phyloP scores from a whole-genome alignment of 31 red algal species.

The Asparagopsis taxiformis region DNA sequence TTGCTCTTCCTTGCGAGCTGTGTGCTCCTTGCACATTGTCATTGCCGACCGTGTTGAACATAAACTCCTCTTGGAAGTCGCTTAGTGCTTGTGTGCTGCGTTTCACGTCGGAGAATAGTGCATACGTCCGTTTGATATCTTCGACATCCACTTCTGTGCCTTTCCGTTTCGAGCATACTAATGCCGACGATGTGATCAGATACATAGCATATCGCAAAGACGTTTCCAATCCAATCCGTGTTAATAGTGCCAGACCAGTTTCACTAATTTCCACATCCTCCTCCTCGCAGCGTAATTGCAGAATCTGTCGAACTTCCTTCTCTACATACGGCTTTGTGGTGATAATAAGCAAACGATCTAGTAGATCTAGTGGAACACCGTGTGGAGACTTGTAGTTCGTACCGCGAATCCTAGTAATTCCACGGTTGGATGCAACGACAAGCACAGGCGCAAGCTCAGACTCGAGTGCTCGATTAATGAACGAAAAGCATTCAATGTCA shows the following conservation, averaged over 20 bases:
- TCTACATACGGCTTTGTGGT: constrained; percentile 89
- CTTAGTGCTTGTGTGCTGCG: constrained; percentile 87
- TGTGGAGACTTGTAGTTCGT: constrained; percentile 95
- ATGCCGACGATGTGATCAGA: constrained; percentile 89
- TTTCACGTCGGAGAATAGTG: constrained; percentile 92
- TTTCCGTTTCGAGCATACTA: constrained; percentile 82
- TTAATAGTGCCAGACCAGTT: constrained; percentile 72
- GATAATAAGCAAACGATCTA: constrained; percentile 96
- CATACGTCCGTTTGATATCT: constrained; percentile 91
- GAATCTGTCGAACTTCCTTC: constrained; percentile 84
- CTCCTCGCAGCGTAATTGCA: constrained; percentile 88
- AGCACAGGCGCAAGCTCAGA: constrained; percentile 90
- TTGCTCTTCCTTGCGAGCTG: constrained; percentile 3
- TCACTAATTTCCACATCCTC: constrained; percentile 89
- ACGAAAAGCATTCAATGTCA: constrained; percentile 99
- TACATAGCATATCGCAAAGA: constrained; percentile 98
- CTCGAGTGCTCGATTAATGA: constrained; percentile 92
- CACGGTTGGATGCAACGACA: constrained; percentile 91
- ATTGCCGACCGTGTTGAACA: constrained; percentile 73
- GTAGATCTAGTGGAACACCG: constrained; percentile 91
- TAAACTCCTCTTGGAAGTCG: constrained; percentile 83
- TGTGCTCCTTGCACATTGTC: not conserved
- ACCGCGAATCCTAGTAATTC: constrained; percentile 94
- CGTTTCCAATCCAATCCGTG: constrained; percentile 89
- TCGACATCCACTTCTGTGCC: constrained; percentile 88